A percentile compares a stretch with the other conserved stretches of the same genome.
These are phyloP conservation scores for Urochloa ruziziensis DNA, from an alignment of 176 grass and related monocot species.

Conservation along the genomic window DNA sequence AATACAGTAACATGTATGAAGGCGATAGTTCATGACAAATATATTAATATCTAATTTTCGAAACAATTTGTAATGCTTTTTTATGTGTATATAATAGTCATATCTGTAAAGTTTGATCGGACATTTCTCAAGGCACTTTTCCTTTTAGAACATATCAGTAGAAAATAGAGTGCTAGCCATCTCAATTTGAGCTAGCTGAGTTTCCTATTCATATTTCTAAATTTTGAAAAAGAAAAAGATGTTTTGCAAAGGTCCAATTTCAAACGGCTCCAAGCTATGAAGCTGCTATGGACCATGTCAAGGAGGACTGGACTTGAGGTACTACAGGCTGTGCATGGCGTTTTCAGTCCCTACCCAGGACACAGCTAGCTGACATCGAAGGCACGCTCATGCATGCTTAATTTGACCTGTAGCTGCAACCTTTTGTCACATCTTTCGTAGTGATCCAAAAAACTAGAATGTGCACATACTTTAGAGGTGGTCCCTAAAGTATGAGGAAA, in stretches of 20 bases:
- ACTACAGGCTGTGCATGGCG: neutral
- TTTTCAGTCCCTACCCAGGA: neutral
- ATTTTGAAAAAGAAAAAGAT: too few relatives aligned
- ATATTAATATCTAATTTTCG: too few relatives aligned
- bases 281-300: neutral
- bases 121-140: too few relatives aligned
- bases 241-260: neutral
- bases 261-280: neutral
- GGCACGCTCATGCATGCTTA: neutral
- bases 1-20: too few relatives aligned
- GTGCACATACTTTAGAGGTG: neutral
- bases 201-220: too few relatives aligned
- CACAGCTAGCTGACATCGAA: neutral
- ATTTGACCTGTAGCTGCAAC: neutral
- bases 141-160: too few relatives aligned
- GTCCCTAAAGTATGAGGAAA: conserved; percentile 14
- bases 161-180: too few relatives aligned
- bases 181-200: too few relatives aligned
- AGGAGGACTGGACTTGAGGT: neutral
- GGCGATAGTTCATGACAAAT: too few relatives aligned
- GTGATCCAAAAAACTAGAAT: neutral
- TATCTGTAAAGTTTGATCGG: too few relatives aligned
- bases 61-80: too few relatives aligned
- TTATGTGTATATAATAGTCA: too few relatives aligned
- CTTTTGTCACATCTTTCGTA: conserved; percentile 18